Evolutionary conservation across 2,329 filamentous ascomycete species (phyloP), one percentile per base, ranked within the genome.

Genomic region (Penicillium sp.): DNA sequence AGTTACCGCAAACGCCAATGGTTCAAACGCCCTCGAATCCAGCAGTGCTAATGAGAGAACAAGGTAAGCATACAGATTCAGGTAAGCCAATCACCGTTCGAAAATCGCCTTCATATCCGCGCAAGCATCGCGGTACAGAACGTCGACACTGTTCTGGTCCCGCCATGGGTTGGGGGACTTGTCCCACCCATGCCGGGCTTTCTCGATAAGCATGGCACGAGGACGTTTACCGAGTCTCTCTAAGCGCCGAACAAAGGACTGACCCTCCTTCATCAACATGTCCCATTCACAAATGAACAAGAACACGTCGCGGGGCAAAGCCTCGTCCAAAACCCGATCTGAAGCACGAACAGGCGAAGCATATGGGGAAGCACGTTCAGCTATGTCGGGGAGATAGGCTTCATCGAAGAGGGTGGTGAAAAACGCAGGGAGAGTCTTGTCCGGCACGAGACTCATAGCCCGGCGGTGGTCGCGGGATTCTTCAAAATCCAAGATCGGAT

Each of bases 261-360:
- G 69, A 5, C 80, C 82, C 62, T 85, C 82, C 12, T 77, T 75
- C n/a, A 83, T 71, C 12, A 85, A 69, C 81, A 84, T 84, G 61
- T 85, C 82, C 78, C 79, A 84, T 62, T 85, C 82, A 63, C 82
- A 84, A 36, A 80, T 78, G 61, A 80, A 81, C 56, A 84, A 67
- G 49, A 82, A 80, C 39, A 84, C 77, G 50, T 83, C 77, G n/a
- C 78, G 70, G 0, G 82, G 82, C 1, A 85, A 64, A 2, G 73
- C 74, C 18, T 75, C 73, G 25, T 65, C 60, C n/a, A 85, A 73
- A 60, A 81, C 75, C 25, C 73, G 65, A 16, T 77, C 73, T 0
- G 78, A 72, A 1, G 82, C 81, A 9, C 79, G 75, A 28, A 78
- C 78, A 0, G 82, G 82, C 7, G 75, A 79, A 1, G 83, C 77